phyloP scores from a whole-genome alignment of 2,329 filamentous ascomycete genomes.

The Arthroderma sp. region DNA sequence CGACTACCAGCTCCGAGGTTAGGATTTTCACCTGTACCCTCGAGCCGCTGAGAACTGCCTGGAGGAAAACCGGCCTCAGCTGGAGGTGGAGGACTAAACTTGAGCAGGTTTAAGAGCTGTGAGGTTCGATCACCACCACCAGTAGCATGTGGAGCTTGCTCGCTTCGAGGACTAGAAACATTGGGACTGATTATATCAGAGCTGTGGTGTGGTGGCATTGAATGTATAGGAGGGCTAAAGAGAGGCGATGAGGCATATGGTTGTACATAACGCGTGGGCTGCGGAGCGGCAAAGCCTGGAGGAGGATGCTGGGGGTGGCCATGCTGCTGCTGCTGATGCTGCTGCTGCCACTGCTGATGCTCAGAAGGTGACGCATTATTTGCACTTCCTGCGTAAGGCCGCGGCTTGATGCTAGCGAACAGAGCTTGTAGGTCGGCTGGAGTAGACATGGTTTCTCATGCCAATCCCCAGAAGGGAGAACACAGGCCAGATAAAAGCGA shows the following conservation, averaged over 20 bases:
- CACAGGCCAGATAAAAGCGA: slow-evolving; percentile 17
- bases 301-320: slow-evolving; percentile 19
- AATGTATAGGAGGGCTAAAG: slow-evolving; percentile 41
- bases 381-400: slow-evolving; percentile 22
- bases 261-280: slow-evolving; percentile 36
- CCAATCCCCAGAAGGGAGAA: slow-evolving; percentile 20
- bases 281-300: slow-evolving; percentile 21
- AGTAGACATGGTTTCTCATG: slow-evolving; percentile 35
- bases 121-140: slow-evolving; percentile 36
- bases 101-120: slow-evolving; percentile 51
- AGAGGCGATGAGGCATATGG: slow-evolving; percentile 46
- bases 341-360: slow-evolving; percentile 14
- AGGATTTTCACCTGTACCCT: slow-evolving; percentile 13
- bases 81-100: slow-evolving; percentile 42
- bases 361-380: slow-evolving; percentile 17
- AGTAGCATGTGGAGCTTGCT: slow-evolving; percentile 29
- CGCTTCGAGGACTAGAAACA: slow-evolving; percentile 30
- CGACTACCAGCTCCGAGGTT: slow-evolving; percentile 21
- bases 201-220: slow-evolving; percentile 42
- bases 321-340: slow-evolving; percentile 19
- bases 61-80: slow-evolving; percentile 2
- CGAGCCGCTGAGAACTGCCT: slow-evolving; percentile 17
- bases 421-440: slow-evolving; percentile 35
- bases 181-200: slow-evolving; percentile 48
- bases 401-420: slow-evolving; percentile 32